phyloP scores from a whole-genome alignment of 1,139 yeast genomes.

The Insectozyma bohioensis region DNA sequence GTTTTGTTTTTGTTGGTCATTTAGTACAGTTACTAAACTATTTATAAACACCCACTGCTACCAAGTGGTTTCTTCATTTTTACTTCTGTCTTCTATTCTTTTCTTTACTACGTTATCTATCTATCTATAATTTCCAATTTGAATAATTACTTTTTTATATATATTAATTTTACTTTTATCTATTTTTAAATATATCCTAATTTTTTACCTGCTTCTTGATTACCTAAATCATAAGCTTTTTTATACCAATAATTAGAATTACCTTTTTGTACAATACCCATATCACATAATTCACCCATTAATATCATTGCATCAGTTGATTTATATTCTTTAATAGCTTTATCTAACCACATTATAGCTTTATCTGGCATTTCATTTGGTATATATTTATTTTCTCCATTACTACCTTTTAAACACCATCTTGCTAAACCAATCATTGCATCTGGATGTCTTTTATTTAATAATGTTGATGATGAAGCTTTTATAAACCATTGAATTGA shows the following conservation, averaged over 20 bases:
- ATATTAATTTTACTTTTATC: too few relatives aligned
- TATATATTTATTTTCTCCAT: slow-evolving; percentile 50
- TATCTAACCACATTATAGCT: slow-evolving; percentile 87
- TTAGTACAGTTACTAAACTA: too few relatives aligned
- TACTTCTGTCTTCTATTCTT: too few relatives aligned
- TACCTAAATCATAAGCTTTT: slow-evolving; percentile 26
- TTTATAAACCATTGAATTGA: slow-evolving; percentile 89
- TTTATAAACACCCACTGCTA: too few relatives aligned
- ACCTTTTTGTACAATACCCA: slow-evolving; percentile 65
- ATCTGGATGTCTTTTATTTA: slow-evolving; percentile 69
- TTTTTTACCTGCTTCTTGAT: slow-evolving; percentile 19
- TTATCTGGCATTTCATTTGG: slow-evolving; percentile 69
- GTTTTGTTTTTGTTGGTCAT: too few relatives aligned
- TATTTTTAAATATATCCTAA: slow-evolving; percentile 12
- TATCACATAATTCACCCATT: slow-evolving; percentile 78
- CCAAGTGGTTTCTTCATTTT: too few relatives aligned
- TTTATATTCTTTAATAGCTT: slow-evolving; percentile 74
- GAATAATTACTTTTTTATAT: too few relatives aligned
- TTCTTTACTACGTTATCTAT: too few relatives aligned
- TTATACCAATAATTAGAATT: slow-evolving; percentile 24
- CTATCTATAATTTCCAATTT: too few relatives aligned
- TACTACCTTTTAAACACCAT: slow-evolving; percentile 87
- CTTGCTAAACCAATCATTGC: slow-evolving; percentile 89
- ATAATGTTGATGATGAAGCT: slow-evolving; percentile 60
- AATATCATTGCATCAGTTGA: slow-evolving; percentile 81